These are phyloP conservation scores for Eucalyptus paniculata DNA, from an alignment of 345 rosid genomes.

Conservation along the genomic window DNA sequence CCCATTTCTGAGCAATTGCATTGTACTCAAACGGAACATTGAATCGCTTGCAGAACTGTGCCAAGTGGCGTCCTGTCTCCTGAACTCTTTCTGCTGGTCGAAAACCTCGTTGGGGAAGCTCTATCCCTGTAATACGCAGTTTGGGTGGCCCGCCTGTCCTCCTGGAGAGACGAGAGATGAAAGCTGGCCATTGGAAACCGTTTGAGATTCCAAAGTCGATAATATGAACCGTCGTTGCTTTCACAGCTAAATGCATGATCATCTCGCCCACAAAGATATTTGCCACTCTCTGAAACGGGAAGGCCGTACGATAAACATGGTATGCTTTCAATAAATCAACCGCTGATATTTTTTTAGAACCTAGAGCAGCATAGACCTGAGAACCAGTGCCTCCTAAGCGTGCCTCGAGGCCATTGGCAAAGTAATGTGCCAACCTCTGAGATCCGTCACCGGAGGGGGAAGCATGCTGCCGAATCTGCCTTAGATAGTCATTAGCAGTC, in stretches of 20 bases:
- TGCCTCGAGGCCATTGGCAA: slow-evolving; percentile 74
- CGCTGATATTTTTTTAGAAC: slow-evolving; percentile 38
- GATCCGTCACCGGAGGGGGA: slow-evolving; percentile 57
- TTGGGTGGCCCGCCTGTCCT: slow-evolving; percentile 60
- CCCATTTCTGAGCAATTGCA: slow-evolving; percentile 72
- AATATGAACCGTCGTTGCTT: slow-evolving; percentile 39
- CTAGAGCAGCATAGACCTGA: slow-evolving; percentile 27
- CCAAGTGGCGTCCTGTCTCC: slow-evolving; percentile 64
- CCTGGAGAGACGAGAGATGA: slow-evolving; percentile 48
- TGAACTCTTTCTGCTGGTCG: slow-evolving; percentile 64
- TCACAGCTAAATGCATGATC: slow-evolving; percentile 24
- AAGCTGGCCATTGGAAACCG: slow-evolving; percentile 83
- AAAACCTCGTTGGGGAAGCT: slow-evolving; percentile 68
- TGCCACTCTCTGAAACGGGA: slow-evolving; percentile 54
- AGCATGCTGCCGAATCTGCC: slow-evolving; percentile 63
- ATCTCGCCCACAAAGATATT: slow-evolving; percentile 45
- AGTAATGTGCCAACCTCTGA: slow-evolving; percentile 72
- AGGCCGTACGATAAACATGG: slow-evolving; percentile 37
- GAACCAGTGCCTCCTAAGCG: slow-evolving; percentile 54
- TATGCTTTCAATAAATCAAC: slow-evolving; percentile 54
- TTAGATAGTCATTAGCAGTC: slow-evolving; percentile 53
- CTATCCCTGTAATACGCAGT: slow-evolving; percentile 77
- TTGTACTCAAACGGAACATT: slow-evolving; percentile 69
- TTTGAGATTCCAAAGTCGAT: slow-evolving; percentile 72
- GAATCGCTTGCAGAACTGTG: slow-evolving; percentile 50